Evolutionary conservation across 345 rosid genomes (phyloP), one percentile per base, ranked within the genome.

Genomic region (Brassica rapa): DNA sequence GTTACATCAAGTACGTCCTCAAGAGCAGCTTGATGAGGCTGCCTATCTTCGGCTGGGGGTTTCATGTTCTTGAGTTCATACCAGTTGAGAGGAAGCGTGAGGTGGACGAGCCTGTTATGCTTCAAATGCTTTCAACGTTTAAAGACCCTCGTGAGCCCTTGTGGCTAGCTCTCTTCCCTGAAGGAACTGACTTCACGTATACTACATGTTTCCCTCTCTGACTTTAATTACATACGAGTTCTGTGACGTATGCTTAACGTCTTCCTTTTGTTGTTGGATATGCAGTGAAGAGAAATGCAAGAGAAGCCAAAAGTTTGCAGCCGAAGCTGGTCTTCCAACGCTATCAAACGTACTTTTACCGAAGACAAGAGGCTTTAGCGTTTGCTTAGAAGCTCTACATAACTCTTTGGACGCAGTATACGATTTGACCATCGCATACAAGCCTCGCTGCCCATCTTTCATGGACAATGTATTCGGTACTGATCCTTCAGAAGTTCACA

Each of bases 81-180:
- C 87, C 96, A 9, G 96, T 90, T 16, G 96, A 92, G 77, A 90
- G 97, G 89, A 92, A 89, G 62, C 87, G 96, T 81, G 96, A 90
- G 82, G 81, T 81, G 14, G 97, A 92, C 62, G 92, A 89, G 75
- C 90, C 84, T 71, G 82, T 86, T 27, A 55, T 90, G 84, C 80
- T 68, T 41, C 86, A 81, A 72, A 83, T 78, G 85, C 89, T 92
- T 62, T 89, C 93, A 1, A 86, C 88, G 72, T 88, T 92, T 79
- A 82, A 84, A 69, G 83, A 88, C 81, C 90, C 88, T 82, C 86
- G 3, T 51, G 97, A 90, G 72, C 90, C 92, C 21, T 85, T 92
- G 37, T 92, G 97, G 97, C 97, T 92, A 62, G 90, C 91, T 71
- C 87, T 92, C 21, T 92, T 92, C 84, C 97, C 97, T 0, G 93